Conservation (phyloP, 2,329 filamentous ascomycete genomes). For the Colletotrichum graminicola region DNA sequence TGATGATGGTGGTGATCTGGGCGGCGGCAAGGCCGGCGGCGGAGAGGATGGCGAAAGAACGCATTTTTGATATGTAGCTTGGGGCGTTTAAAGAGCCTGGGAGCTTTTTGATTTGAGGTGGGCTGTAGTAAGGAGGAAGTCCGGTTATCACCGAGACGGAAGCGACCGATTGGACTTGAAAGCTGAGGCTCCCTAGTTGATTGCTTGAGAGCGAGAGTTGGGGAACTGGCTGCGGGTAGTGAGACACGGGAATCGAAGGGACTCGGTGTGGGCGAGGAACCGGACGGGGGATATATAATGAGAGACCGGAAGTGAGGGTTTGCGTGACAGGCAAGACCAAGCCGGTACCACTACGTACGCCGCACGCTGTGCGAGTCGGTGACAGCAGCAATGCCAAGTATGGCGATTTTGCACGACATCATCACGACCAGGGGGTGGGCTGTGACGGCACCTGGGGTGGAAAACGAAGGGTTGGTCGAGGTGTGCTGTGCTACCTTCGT, state of each 20-base stretch:
- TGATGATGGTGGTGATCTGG: conserved; percentile 42
- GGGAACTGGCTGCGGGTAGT: conserved; percentile 11
- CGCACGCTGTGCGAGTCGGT: conserved; percentile 34
- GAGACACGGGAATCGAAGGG: conserved; percentile 7
- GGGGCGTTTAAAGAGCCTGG: not conserved
- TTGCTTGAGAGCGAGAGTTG: not conserved
- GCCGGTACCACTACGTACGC: conserved; percentile 31
- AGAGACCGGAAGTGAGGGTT: conserved; percentile 2
- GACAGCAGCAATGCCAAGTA: conserved; percentile 39
- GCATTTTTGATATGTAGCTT: conserved; percentile 42
- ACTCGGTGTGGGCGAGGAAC: not conserved
- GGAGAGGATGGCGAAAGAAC: conserved; percentile 43
- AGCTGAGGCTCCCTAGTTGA: conserved; percentile 13
- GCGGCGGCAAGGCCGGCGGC: conserved; percentile 43
- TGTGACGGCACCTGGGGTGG: conserved; percentile 2
- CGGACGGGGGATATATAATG: conserved; percentile 34
- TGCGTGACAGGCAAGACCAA: conserved; percentile 19
- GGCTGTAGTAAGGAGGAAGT: not conserved
- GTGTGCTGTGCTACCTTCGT: conserved; percentile 1
- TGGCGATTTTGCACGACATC: conserved; percentile 42
- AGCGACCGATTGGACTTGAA: conserved; percentile 26
- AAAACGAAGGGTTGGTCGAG: conserved; percentile 28
- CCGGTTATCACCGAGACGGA: not conserved
- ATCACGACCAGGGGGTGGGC: conserved; percentile 31
- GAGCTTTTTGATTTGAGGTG: not conserved